phyloP scores from a whole-genome alignment of 129 eudicot species.

The Silybum marianum region DNA sequence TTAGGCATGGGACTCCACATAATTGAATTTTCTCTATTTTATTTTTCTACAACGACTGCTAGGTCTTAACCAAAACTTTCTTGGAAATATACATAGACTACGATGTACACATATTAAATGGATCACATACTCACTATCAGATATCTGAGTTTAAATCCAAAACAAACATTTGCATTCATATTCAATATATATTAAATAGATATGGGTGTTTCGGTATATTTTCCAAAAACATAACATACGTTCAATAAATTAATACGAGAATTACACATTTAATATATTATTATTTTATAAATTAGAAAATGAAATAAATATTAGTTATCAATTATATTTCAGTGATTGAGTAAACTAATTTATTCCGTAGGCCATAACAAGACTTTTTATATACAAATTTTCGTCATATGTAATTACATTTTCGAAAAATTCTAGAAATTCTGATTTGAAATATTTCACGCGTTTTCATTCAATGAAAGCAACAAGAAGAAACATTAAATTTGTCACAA shows the following conservation, averaged over 20 bases:
- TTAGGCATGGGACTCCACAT: neutral
- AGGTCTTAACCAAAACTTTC: neutral
- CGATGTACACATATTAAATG: neutral
- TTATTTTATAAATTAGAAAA: too few species aligned
- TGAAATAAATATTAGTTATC: neutral
- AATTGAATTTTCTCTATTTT: neutral
- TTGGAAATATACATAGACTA: neutral
- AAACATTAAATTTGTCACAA: neutral
- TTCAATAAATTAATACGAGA: too few species aligned
- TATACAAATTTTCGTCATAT: neutral
- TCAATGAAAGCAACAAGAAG: neutral
- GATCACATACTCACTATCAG: neutral
- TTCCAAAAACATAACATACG: neutral
- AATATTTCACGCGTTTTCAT: slow-evolving; percentile 13
- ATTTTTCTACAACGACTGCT: neutral
- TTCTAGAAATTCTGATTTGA: neutral
- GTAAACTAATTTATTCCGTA: neutral
- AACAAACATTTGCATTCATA: neutral
- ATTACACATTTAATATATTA: neutral
- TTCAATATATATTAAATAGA: neutral
- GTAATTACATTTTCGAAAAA: neutral
- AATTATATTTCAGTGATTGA: neutral
- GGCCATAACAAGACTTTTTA: neutral
- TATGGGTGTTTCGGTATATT: neutral
- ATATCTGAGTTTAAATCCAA: neutral